Evolutionary conservation across 1,139 yeast species (phyloP).

Genomic region (Candida neerlandica): DNA sequence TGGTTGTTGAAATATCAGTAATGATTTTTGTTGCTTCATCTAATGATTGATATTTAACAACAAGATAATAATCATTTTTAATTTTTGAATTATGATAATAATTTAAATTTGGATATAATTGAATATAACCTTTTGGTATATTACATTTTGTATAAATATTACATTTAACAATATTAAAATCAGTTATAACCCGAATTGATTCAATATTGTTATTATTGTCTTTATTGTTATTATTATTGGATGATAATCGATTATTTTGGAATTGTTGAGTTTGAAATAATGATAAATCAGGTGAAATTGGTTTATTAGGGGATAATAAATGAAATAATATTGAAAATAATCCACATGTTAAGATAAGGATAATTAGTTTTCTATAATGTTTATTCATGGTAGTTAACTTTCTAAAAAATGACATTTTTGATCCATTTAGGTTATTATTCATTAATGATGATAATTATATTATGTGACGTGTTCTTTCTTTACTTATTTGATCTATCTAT

Average conservation of each 20-base stretch:
- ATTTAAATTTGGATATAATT: constrained; percentile 15
- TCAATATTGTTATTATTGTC: neutral
- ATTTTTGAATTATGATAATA: constrained; percentile 8
- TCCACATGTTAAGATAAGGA: neutral
- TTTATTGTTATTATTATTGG: constrained; percentile 1
- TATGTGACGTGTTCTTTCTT: neutral
- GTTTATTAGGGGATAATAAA: neutral
- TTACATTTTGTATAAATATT: constrained; percentile 9
- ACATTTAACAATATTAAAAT: constrained; percentile 14
- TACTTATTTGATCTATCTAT: neutral
- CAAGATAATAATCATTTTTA: constrained; percentile 18
- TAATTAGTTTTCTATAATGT: constrained; percentile 11
- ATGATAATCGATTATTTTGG: neutral
- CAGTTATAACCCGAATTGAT: constrained; percentile 11
- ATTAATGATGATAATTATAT: neutral
- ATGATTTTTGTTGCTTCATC: constrained; percentile 18
- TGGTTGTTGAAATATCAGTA: constrained; percentile 17
- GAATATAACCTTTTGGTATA: constrained; percentile 14
- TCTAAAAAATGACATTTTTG: neutral
- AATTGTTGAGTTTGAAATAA: constrained; percentile 7
- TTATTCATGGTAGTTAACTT: constrained; percentile 9
- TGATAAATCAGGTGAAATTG: constrained; percentile 6
- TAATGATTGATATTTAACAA: constrained; percentile 15
- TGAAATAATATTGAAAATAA: neutral
- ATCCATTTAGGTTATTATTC: constrained; percentile 1